phyloP scores from a whole-genome alignment of 2,329 filamentous ascomycete genomes.

The Aspergillus fructus region DNA sequence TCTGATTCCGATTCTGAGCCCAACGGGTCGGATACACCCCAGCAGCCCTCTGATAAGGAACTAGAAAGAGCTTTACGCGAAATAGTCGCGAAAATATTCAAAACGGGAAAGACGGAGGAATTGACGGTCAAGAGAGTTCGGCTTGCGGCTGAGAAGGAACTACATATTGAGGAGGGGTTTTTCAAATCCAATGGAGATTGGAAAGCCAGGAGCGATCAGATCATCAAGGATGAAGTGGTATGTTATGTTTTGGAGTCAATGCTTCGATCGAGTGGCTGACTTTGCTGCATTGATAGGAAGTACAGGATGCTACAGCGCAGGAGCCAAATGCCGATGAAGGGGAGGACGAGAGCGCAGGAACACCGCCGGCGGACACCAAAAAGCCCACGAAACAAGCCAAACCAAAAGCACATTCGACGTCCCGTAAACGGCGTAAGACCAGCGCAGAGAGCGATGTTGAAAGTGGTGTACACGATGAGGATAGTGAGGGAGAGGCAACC shows the following conservation, averaged over 20 bases:
- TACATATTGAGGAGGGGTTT: constrained; percentile 55
- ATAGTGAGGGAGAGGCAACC: constrained; percentile 23
- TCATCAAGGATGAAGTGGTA: constrained; percentile 56
- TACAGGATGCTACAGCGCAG: constrained; percentile 28
- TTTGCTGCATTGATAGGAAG: constrained; percentile 24
- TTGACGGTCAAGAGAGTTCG: constrained; percentile 60
- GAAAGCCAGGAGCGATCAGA: constrained; percentile 54
- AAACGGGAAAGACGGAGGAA: constrained; percentile 47
- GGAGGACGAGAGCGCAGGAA: constrained; percentile 8
- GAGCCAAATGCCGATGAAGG: constrained; percentile 13
- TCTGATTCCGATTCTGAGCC: constrained; percentile 26
- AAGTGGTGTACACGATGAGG: constrained; percentile 13
- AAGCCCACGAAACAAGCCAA: constrained; percentile 31
- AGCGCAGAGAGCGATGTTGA: constrained; percentile 22
- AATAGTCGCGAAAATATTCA: constrained; percentile 36
- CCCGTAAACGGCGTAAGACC: constrained; percentile 38
- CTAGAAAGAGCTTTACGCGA: constrained; percentile 42
- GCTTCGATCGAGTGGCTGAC: not conserved
- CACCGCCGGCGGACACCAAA: constrained; percentile 21
- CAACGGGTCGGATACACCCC: constrained; percentile 19
- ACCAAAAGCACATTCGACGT: constrained; percentile 17
- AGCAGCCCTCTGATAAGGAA: constrained; percentile 30
- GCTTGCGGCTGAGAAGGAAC: constrained; percentile 49
- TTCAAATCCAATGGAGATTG: constrained; percentile 55
- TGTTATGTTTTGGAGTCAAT: constrained; percentile 14